Conservation (phyloP, 192 early-diverging fungal genomes). For the Backusella macrospora region DNA sequence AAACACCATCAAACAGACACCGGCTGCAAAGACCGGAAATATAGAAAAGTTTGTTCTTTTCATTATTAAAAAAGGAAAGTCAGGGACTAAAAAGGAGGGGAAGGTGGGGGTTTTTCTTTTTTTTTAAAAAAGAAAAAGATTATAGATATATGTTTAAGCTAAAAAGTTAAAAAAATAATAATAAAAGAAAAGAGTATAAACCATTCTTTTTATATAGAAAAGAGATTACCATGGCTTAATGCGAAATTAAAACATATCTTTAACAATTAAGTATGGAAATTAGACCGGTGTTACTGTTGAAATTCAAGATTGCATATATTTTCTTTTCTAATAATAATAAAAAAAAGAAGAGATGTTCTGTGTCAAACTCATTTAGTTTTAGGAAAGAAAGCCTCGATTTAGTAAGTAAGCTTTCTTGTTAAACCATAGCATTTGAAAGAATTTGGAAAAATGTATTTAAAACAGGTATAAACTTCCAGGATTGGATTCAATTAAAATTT, state of each 20-base stretch:
- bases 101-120: too few relatives aligned
- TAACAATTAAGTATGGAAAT: background rate
- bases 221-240: too few relatives aligned
- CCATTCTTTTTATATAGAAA: too few relatives aligned
- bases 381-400: background rate
- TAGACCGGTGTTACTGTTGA: background rate
- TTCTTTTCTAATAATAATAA: too few relatives aligned
- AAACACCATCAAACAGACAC: slow-evolving; percentile 16
- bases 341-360: background rate
- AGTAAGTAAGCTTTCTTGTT: background rate
- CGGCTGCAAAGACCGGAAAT: slow-evolving; percentile 16
- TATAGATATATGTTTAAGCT: too few relatives aligned
- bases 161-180: too few relatives aligned
- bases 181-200: too few relatives aligned
- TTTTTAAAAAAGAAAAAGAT: background rate
- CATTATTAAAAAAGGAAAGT: slow-evolving; percentile 3
- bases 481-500: background rate
- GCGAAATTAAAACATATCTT: too few relatives aligned
- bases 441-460: slow-evolving; percentile 9
- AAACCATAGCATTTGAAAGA: background rate
- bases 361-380: background rate
- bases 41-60: slow-evolving; percentile 18
- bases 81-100: background rate
- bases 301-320: background rate
- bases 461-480: slow-evolving; percentile 17